A percentile compares a stretch with the other conserved stretches of the same genome.
Evolutionary conservation across 495 filamentous ascomycete genomes (phyloP).

Genomic region (Extremus antarcticus): DNA sequence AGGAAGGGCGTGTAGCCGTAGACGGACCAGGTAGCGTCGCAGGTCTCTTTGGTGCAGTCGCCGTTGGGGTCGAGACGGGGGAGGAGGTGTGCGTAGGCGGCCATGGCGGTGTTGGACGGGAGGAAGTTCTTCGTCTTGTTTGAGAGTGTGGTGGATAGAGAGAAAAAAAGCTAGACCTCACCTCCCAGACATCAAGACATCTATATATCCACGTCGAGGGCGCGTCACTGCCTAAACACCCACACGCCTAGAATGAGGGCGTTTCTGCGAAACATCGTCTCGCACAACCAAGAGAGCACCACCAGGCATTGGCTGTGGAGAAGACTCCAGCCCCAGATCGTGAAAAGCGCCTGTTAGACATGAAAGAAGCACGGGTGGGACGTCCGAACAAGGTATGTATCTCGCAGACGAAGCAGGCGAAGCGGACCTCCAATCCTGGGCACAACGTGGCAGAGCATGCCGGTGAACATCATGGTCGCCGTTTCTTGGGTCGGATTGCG

Average conservation of each 20-base stretch:
- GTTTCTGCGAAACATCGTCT: no score
- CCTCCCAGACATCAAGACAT: neutral
- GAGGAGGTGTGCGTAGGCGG: neutral
- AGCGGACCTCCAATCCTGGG: no score
- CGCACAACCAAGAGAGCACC: no score
- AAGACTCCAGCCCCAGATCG: neutral
- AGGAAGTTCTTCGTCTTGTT: neutral
- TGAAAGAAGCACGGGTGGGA: no score
- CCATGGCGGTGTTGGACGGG: neutral
- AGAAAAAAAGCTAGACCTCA: neutral
- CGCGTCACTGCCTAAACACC: neutral
- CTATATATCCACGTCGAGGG: neutral
- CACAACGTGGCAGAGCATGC: no score
- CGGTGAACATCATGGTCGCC: no score
- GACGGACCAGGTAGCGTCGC: conserved; percentile 5
- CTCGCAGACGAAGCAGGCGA: no score
- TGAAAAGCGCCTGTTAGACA: neutral
- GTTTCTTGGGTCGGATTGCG: no score
- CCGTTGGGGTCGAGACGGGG: conserved; percentile 2
- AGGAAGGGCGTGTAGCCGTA: conserved; percentile 20
- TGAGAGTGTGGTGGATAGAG: neutral
- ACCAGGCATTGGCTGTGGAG: no score
- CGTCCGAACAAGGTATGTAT: no score
- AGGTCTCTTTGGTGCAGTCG: conserved; percentile 13
- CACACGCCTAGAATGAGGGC: no score